Evolutionary conservation across 371 early-diverging fungal genomes (phyloP).

Genomic region (Actinomortierella wolfii): DNA sequence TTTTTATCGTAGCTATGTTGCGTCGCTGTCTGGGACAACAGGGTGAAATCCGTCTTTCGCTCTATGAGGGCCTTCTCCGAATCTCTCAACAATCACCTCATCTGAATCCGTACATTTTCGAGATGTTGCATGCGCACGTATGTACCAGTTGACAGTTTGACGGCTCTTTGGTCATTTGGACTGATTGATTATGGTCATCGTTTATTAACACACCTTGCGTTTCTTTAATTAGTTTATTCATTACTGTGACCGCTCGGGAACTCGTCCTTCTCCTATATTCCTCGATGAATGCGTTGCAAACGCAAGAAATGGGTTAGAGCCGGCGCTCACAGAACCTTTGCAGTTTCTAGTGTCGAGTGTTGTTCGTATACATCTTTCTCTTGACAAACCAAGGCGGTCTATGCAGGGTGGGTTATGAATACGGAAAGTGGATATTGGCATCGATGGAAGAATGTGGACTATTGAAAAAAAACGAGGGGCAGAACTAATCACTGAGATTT

Average conservation of each 20-base stretch:
- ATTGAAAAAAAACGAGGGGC: too few relatives aligned
- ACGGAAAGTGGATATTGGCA: too few relatives aligned
- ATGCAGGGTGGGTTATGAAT: neutral
- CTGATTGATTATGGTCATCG: neutral
- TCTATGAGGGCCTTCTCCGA: slow-evolving; percentile 57
- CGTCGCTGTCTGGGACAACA: slow-evolving; percentile 66
- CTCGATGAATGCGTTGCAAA: slow-evolving; percentile 57
- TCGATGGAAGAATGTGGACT: too few relatives aligned
- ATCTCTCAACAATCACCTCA: slow-evolving; percentile 42
- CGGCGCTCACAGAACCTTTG: slow-evolving; percentile 27
- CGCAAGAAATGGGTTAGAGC: slow-evolving; percentile 47
- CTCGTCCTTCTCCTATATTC: slow-evolving; percentile 45
- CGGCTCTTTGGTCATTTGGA: neutral
- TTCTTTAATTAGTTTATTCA: slow-evolving; percentile 21
- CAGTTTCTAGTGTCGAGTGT: slow-evolving; percentile 38
- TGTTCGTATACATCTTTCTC: slow-evolving; percentile 24
- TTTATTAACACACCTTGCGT: neutral
- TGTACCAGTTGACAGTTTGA: neutral
- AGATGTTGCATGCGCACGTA: slow-evolving; percentile 60
- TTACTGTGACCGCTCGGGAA: slow-evolving; percentile 29
- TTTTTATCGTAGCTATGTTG: slow-evolving; percentile 36
- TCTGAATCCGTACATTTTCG: slow-evolving; percentile 54
- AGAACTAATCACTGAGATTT: too few relatives aligned
- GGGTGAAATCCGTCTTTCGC: slow-evolving; percentile 52
- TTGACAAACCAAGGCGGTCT: slow-evolving; percentile 16